These are phyloP conservation scores for Ogataea kodamae DNA, from an alignment of 805 yeast species.

Conservation along the genomic window DNA sequence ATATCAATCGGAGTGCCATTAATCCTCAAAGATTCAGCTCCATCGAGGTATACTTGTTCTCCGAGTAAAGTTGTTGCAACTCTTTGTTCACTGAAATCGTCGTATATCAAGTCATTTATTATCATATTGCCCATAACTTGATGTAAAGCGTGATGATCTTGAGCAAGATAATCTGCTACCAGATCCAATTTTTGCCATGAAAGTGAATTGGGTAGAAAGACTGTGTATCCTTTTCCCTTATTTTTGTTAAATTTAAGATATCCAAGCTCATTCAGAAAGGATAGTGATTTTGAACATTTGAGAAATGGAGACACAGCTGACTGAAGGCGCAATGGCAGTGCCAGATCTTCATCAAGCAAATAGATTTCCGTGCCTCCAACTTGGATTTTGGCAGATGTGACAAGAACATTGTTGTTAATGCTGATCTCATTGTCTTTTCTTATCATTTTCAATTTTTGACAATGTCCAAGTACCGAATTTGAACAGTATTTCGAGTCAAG, in stretches of 20 bases:
- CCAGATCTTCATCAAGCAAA: conserved; percentile 54
- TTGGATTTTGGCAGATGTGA: conserved; percentile 40
- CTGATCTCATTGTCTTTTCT: conserved; percentile 30
- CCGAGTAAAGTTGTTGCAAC: conserved; percentile 21
- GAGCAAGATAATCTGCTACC: conserved; percentile 53
- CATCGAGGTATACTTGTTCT: conserved; percentile 7
- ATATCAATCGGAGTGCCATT: conserved; percentile 31
- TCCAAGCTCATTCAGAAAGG: conserved; percentile 49
- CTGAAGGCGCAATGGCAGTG: conserved; percentile 61
- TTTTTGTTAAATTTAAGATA: conserved; percentile 50
- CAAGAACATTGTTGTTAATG: conserved; percentile 55
- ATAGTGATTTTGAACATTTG: conserved; percentile 63
- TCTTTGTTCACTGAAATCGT: conserved; percentile 45
- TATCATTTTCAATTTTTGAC: conserved; percentile 55
- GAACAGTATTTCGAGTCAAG: conserved; percentile 51
- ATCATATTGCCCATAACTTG: conserved; percentile 55
- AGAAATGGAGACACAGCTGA: conserved; percentile 61
- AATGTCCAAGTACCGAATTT: conserved; percentile 53
- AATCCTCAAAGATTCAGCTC: conserved; percentile 10
- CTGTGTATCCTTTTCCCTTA: conserved; percentile 58
- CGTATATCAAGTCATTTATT: conserved; percentile 61
- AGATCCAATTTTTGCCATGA: conserved; percentile 69
- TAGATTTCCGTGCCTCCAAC: conserved; percentile 70
- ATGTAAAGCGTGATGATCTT: conserved; percentile 49
- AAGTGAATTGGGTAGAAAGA: conserved; percentile 71